phyloP scores from a whole-genome alignment of 1,284 basidiomycete genomes.

The Ustilago loliicola region DNA sequence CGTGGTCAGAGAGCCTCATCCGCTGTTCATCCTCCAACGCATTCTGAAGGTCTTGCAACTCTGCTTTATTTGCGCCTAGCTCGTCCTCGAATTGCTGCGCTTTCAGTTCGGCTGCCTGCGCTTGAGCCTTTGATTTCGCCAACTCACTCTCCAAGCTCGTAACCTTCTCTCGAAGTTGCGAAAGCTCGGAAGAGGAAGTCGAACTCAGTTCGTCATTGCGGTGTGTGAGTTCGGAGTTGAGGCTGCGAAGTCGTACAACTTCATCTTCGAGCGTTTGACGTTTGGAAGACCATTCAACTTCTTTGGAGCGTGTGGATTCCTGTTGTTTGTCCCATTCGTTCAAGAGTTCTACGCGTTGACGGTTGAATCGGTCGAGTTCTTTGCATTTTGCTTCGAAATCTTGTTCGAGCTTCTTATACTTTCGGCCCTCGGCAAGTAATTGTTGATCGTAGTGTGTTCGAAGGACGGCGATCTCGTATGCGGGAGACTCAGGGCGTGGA shows the following conservation, averaged over 20 bases:
- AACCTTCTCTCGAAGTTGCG: constrained; percentile 15
- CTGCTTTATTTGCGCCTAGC: constrained; percentile 38
- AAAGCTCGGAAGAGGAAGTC: constrained; percentile 14
- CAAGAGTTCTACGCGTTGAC: constrained; percentile 60
- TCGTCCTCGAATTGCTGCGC: constrained; percentile 31
- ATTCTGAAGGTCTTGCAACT: constrained; percentile 49
- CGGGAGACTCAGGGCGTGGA: constrained; percentile 36
- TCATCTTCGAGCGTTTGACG: constrained; percentile 45
- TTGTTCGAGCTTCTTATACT: constrained; percentile 60
- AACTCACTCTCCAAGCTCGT: constrained; percentile 39
- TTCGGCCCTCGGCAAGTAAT: constrained; percentile 48
- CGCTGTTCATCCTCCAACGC: constrained; percentile 51
- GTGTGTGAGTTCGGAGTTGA: constrained; percentile 42
- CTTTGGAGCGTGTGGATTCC: constrained; percentile 34
- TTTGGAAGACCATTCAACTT: constrained; percentile 43
- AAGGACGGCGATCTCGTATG: constrained; percentile 56
- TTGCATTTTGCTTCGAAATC: constrained; percentile 56
- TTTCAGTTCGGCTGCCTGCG: constrained; percentile 20
- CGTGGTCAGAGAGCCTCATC: constrained; percentile 27
- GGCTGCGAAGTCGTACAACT: constrained; percentile 35
- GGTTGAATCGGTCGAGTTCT: constrained; percentile 61
- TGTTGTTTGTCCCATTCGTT: constrained; percentile 63
- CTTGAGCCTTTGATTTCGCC: constrained; percentile 34
- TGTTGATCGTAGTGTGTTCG: constrained; percentile 61
- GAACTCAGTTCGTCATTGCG: constrained; percentile 32